Evolutionary conservation across 2,329 filamentous ascomycete genomes (phyloP), one percentile per base, ranked within the genome.

Genomic region (Stagonosporopsis rhizophila): DNA sequence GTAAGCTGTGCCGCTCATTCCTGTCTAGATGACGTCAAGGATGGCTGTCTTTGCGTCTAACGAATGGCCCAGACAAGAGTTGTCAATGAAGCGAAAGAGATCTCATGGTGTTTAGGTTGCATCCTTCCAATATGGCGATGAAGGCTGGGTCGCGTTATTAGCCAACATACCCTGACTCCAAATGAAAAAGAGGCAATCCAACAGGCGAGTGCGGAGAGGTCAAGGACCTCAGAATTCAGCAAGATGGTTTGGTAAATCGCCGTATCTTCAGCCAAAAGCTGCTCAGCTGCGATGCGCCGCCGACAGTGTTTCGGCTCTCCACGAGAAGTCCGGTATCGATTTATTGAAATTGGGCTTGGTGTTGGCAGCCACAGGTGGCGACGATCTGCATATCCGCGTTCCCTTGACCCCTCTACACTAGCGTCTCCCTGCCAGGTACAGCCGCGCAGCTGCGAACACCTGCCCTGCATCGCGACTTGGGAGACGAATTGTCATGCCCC

Each of bases 271-370:
- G 41, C 35, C 44, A n/a, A 23, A 7, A 27, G 30, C 42, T 23
- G 17, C 28, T 44, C 35, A 27, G 37, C 7, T 48, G 19, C 11
- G n/a, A 34, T 23, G 23, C 44, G 44, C 47, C 42, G 8, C 47
- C 20, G 32, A 52, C 47, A 20, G 44, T 23, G 38, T 54, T 14
- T 44, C 47, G 53, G 53, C 42, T 56, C 53, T 56, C 53, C 53
- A 32, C 20, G 32, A 46, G 23, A 52, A 44, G 47, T 52, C 53
- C 53, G 53, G 17, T 52, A 39, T 42, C 25, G 25, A 23, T 44
- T 47, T 39, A 34, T 50, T 41, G 47, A 50, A 37, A 22, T 45
- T 48, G 30, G 44, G 44, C 7, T 27, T 54, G 20, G 28, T 35
- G 30, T 46, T 44, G 28, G 30, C 40, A 45, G 52, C 52, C 34